These are phyloP conservation scores for Pycnococcus provasolii DNA, from an alignment of 139 green algal species.

Conservation along the genomic window DNA sequence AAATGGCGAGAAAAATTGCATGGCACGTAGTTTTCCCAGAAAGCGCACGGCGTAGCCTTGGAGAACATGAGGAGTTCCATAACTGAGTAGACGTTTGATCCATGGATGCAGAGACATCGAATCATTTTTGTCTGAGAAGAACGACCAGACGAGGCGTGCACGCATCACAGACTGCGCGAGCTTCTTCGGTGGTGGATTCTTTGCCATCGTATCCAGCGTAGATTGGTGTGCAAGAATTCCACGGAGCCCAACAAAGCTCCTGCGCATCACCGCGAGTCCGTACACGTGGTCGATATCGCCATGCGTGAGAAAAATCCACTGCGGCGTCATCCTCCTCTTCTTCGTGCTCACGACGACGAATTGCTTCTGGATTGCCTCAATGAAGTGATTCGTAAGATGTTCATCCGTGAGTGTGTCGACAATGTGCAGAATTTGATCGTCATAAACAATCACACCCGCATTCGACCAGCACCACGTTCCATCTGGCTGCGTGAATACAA, in stretches of 20 bases:
- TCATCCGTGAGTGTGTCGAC: background rate
- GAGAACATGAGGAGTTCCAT: background rate
- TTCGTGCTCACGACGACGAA: background rate
- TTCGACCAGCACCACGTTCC: background rate
- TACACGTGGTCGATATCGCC: conserved; percentile 1
- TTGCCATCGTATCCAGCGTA: background rate
- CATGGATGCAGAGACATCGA: too few relatives aligned
- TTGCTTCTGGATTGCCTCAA: background rate
- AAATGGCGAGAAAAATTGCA: background rate
- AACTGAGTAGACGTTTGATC: background rate
- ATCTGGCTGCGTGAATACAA: background rate
- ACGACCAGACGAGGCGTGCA: background rate
- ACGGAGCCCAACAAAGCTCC: background rate
- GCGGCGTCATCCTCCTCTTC: too few relatives aligned
- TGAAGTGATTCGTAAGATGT: background rate
- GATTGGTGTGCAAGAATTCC: background rate
- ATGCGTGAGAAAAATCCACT: background rate
- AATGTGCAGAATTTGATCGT: background rate
- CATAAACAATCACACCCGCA: background rate
- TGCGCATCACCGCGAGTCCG: background rate
- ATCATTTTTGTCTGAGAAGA: too few relatives aligned
- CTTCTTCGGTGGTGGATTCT: background rate
- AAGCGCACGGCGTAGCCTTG: background rate
- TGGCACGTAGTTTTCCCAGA: background rate
- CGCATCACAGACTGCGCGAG: background rate